These are phyloP conservation scores for Agastache rugosa DNA, from an alignment of 257 asterid species.

Conservation along the genomic window DNA sequence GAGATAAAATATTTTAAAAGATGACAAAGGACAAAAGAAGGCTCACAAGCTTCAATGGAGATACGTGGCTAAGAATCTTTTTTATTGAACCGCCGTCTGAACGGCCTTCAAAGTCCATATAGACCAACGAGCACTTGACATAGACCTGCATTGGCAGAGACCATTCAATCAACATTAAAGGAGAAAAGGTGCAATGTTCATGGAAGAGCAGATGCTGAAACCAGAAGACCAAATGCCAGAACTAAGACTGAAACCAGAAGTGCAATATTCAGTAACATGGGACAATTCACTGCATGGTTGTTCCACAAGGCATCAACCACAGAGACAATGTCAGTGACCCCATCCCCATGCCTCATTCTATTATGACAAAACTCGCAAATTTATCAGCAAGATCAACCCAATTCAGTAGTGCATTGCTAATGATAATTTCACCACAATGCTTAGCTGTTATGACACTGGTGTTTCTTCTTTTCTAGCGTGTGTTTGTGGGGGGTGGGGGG, in stretches of 20 bases:
- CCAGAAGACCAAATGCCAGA: constrained; percentile 25
- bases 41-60: constrained; percentile 92
- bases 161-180: constrained; percentile 26
- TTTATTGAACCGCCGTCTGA: constrained; percentile 96
- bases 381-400: constrained; percentile 1
- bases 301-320: constrained; percentile 2
- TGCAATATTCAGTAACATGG: constrained; percentile 18
- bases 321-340: background rate
- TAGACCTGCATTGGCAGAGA: constrained; percentile 61
- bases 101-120: constrained; percentile 97
- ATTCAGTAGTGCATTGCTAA: background rate
- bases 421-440: background rate
- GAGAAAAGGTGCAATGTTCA: constrained; percentile 12
- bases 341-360: background rate
- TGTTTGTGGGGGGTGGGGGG: background rate
- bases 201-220: constrained; percentile 17
- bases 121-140: constrained; percentile 85
- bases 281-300: constrained; percentile 1
- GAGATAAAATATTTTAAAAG: constrained; percentile 7
- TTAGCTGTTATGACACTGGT: constrained; percentile 9
- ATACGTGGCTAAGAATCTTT: constrained; percentile 90
- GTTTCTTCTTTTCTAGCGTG: too few species aligned
- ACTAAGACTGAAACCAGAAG: constrained; percentile 18
- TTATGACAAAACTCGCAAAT: constrained; percentile 8
- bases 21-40: constrained; percentile 35